Percentiles rank a stretch among this genome's conserved stretches.
Conservation (phyloP, 2,329 filamentous ascomycete species). For the Neofusicoccum sp. region DNA sequence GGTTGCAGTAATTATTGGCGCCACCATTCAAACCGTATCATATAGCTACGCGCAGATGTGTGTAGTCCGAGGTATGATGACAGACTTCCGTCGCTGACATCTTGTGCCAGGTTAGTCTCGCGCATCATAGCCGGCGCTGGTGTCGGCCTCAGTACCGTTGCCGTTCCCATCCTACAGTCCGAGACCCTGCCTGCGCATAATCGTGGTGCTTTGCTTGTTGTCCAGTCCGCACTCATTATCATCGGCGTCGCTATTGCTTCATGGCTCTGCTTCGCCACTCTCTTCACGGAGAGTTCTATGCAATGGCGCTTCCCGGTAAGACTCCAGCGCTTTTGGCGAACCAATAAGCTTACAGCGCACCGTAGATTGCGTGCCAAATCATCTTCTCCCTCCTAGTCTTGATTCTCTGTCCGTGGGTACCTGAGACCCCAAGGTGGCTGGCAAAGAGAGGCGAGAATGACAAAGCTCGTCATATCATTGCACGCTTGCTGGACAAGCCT, state of each 20-base stretch:
- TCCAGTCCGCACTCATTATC: conserved; percentile 52
- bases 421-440: conserved; percentile 32
- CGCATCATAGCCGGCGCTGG: conserved; percentile 53
- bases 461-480: conserved; percentile 50
- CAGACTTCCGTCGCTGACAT: neutral
- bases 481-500: conserved; percentile 46
- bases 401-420: conserved; percentile 38
- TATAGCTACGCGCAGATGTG: conserved; percentile 50
- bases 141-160: conserved; percentile 55
- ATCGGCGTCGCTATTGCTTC: conserved; percentile 52
- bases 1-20: conserved; percentile 44
- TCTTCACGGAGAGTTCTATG: conserved; percentile 35
- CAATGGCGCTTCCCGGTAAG: conserved; percentile 45
- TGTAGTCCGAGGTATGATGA: conserved; percentile 27
- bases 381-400: conserved; percentile 46
- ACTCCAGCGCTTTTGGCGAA: neutral
- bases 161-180: conserved; percentile 53
- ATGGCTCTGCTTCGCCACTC: conserved; percentile 49
- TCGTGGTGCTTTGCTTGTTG: conserved; percentile 59
- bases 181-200: conserved; percentile 55
- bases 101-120: conserved; percentile 37
- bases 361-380: conserved; percentile 49
- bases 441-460: conserved; percentile 40
- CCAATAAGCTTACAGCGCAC: neutral
- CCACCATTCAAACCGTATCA: conserved; percentile 47